These are phyloP conservation scores for Allomyces macrogynus DNA, from an alignment of 192 early-diverging fungal species.

Conservation along the genomic window DNA sequence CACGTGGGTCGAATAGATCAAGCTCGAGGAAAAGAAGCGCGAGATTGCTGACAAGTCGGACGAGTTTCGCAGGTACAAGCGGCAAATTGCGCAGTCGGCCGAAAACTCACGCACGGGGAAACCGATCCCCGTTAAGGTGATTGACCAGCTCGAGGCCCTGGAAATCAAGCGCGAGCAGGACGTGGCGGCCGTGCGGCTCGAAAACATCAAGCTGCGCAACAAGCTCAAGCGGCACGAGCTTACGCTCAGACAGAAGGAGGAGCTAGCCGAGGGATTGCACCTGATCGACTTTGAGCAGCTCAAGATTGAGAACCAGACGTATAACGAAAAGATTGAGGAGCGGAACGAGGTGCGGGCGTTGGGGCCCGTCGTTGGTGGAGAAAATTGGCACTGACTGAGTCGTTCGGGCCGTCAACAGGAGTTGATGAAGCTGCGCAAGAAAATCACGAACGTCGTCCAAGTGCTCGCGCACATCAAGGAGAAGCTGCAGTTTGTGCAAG, in stretches of 20 bases:
- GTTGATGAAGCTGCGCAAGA: constrained; percentile 34
- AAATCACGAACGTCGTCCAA: constrained; percentile 40
- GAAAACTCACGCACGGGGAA: constrained; percentile 34
- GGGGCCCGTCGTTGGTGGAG: background rate
- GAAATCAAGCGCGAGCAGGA: constrained; percentile 33
- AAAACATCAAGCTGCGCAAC: constrained; percentile 38
- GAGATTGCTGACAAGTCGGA: constrained; percentile 18
- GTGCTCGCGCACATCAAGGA: constrained; percentile 43
- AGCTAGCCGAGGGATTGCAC: constrained; percentile 38
- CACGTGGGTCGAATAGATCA: background rate
- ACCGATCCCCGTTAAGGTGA: constrained; percentile 16
- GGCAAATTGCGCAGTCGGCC: constrained; percentile 16
- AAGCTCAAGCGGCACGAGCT: constrained; percentile 27
- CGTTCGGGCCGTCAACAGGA: constrained; percentile 7
- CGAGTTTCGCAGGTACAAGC: constrained; percentile 30
- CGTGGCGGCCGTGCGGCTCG: constrained; percentile 29
- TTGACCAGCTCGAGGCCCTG: constrained; percentile 23
- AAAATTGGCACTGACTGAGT: too few relatives aligned
- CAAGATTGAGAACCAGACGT: constrained; percentile 42
- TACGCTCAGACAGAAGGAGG: constrained; percentile 35
- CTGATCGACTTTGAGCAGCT: constrained; percentile 45
- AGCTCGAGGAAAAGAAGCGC: constrained; percentile 18
- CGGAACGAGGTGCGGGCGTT: constrained; percentile 23
- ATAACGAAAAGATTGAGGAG: constrained; percentile 46
- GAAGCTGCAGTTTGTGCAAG: constrained; percentile 36